Evolutionary conservation across 73 alveolate species (phyloP), one percentile per base, ranked within the genome.

Genomic region (Stentor coeruleus): DNA sequence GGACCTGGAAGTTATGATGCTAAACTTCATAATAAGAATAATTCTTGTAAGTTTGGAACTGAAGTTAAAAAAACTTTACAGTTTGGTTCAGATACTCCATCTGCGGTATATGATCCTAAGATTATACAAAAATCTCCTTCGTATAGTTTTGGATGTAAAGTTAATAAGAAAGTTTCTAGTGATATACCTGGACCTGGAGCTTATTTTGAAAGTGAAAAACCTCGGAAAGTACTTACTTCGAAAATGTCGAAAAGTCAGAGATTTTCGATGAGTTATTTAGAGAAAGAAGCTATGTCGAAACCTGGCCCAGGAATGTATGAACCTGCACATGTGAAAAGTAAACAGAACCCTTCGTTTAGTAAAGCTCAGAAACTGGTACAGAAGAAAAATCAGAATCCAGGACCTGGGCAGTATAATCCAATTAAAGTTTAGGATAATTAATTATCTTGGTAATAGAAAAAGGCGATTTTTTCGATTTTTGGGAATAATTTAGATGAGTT

Each of bases 1-100:
- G 79, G 79, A 2, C 79, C 79, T 66, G 79, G 79, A 33, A 66
- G 33, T 31, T 66, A 66, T 66, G 79, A 66, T 28, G 28, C 6
- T 11, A 49, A 49, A 11, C 6, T 11, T 49, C 6, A 20, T 11
- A 20, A 20, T 11, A 49, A 49, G 20, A 49, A 20, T 49, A 20
- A 11, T 49, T 6, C 66, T 49, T 49, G 6, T 49, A 49, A 49
- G 66, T 49, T 49, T 49, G 66, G 66, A 49, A 49, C 6, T 6
- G 66, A 49, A 49, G 20, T 49, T 49, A 49, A 49, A 49, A 49
- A 49, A 49, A 49, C 66, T 49, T 20, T 49, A 11, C 6, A 6
- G 6, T 6, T 49, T 49, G 66, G 28, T 49, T 49, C 66, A 11
- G 66, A 49, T 11, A 20, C 66, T 11, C 66, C 66, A 11, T 49